Evolutionary conservation across 2,329 filamentous ascomycete species (phyloP), one percentile per base, ranked within the genome.

Genomic region (Cordyceps pruinosa): DNA sequence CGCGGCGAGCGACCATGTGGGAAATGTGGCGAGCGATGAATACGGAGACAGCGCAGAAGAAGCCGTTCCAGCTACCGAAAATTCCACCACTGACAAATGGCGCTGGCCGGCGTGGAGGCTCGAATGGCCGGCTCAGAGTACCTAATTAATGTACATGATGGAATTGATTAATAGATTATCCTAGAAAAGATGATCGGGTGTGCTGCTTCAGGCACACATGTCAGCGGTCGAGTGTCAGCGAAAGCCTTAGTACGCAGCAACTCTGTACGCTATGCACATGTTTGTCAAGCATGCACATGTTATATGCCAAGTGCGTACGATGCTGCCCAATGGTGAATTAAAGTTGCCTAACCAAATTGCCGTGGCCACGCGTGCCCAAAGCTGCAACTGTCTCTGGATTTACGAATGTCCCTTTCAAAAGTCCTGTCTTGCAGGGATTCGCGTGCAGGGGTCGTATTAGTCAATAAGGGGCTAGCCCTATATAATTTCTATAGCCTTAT

Each of bases 1-100:
- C 89, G 8, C 82, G 83, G 55, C 78, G 95, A 45, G 88, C 90
- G 0, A 85, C 87, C 2, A 88, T 97, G 58, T 78, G 82, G 65
- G 91, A 97, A 68, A 87, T 97, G 70, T 99, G 95, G 94, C 77
- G 81, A 44, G 81, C 83, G 39, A 73, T 94, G 56, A 87, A 82
- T 60, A 73, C 73, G 30, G 67, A 80, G 48, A 66, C 73, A 30
- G 74, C 74, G 8, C 69, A 68, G 74, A 81, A 73, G 58, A 74
- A 75, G 61, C 69, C 72, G 4, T 69, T 75, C 42, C 69, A 65
- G 41, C 58, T 72, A 26, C 69, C 70, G 15, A 64, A 66, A 19
- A 70, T 72, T 21, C 70, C 71, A 2, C 59, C 65, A 12, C 51
- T 73, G 34, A 60, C 66, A 8, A 72, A 70, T 26, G 66, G 68